A percentile compares a stretch with the other conserved stretches of the same genome.
These are phyloP conservation scores for Blastocystis sp. DNA, from an alignment of 352 stramenopile species.

Conservation along the genomic window DNA sequence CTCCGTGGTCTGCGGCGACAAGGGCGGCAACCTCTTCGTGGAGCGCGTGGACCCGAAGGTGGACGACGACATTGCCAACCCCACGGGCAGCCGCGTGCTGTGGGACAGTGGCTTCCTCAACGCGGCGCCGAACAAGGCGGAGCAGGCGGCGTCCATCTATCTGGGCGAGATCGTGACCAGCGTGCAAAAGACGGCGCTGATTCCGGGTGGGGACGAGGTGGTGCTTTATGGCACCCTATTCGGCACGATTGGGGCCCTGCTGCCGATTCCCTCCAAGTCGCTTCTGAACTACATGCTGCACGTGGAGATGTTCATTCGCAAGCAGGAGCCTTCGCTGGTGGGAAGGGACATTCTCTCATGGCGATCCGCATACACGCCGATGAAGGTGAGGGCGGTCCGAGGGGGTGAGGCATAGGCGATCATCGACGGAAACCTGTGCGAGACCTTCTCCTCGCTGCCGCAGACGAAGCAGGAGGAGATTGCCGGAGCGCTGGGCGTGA, in stretches of 20 bases:
- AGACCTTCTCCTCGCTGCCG: conserved; percentile 87
- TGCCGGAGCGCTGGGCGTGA: conserved; percentile 89
- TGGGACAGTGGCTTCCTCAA: conserved; percentile 88
- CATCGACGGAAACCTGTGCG: conserved; percentile 94
- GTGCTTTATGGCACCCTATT: conserved; percentile 95
- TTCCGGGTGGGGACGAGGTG: conserved; percentile 89
- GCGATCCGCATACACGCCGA: conserved; percentile 92
- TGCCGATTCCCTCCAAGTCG: conserved; percentile 91
- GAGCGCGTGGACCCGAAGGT: conserved; percentile 81
- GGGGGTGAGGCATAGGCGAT: conserved; percentile 78
- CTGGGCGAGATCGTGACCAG: conserved; percentile 95
- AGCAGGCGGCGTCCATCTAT: conserved; percentile 91
- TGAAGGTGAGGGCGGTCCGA: conserved; percentile 77
- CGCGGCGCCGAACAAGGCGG: conserved; percentile 88
- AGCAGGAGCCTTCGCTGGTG: conserved; percentile 83
- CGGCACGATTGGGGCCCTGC: conserved; percentile 88
- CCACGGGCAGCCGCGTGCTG: conserved; percentile 89
- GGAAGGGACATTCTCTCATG: conserved; percentile 93
- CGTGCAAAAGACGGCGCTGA: conserved; percentile 89
- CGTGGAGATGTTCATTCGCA: conserved; percentile 88
- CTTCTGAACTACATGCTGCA: conserved; percentile 97
- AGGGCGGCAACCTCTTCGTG: conserved; percentile 97
- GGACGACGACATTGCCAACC: conserved; percentile 91
- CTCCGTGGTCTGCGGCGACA: conserved; percentile 93
- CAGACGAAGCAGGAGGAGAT: conserved; percentile 91